Percentiles rank a stretch among this genome's conserved stretches.
phyloP scores from a whole-genome alignment of 805 yeast species.

The Kazachstania viticola region DNA sequence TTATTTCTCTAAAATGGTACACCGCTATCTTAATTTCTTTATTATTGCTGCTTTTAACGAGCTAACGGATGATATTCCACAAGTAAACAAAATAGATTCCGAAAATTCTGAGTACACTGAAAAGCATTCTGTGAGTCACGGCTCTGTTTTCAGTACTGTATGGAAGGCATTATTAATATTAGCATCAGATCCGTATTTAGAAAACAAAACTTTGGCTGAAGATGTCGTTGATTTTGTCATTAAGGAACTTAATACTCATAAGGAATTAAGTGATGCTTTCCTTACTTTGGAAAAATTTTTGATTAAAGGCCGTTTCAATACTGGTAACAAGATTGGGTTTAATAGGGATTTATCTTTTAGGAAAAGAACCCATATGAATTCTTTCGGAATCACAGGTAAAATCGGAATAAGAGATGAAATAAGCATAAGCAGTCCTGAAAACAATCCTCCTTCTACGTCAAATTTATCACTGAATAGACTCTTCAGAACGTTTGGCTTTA shows the following conservation, averaged over 20 bases:
- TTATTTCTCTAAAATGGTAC: constrained; percentile 63
- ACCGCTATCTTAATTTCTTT: constrained; percentile 60
- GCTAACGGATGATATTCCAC: constrained; percentile 64
- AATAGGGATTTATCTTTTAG: constrained; percentile 2
- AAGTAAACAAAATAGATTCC: constrained; percentile 33
- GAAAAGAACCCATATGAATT: constrained; percentile 3
- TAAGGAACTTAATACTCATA: constrained; percentile 36
- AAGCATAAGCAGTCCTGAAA: too few species aligned
- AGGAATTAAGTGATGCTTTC: constrained; percentile 55
- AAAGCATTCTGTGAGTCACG: constrained; percentile 67
- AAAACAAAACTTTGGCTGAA: constrained; percentile 63
- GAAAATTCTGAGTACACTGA: constrained; percentile 24
- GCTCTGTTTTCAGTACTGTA: constrained; percentile 71
- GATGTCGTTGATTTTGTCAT: constrained; percentile 65
- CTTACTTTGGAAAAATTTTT: constrained; percentile 54
- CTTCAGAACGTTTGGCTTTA: constrained; percentile 20
- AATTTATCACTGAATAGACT: constrained; percentile 19
- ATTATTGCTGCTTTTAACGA: constrained; percentile 80
- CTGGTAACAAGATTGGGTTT: constrained; percentile 3
- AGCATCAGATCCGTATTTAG: constrained; percentile 80
- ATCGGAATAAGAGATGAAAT: too few species aligned
- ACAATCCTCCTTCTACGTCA: neutral
- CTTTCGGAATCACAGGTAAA: constrained; percentile 2
- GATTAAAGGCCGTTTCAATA: constrained; percentile 32
- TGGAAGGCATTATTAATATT: constrained; percentile 79